These are phyloP conservation scores for Bathelium albidoporum DNA, from an alignment of 495 filamentous ascomycete species.

Conservation along the genomic window DNA sequence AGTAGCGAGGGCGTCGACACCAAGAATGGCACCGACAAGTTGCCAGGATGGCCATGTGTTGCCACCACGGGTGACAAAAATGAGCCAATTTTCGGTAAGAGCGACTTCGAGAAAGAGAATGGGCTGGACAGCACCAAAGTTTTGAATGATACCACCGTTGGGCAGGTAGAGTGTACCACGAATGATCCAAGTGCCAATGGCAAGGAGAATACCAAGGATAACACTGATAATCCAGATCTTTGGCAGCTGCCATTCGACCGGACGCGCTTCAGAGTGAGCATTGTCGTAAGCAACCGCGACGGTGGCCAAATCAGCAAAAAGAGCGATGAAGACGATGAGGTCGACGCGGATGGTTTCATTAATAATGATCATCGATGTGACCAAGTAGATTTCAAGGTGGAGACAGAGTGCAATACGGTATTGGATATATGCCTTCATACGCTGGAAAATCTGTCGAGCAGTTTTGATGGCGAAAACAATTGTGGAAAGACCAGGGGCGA, in stretches of 20 bases:
- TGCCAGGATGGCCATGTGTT: conserved; percentile 65
- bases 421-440: conserved; percentile 74
- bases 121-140: conserved; percentile 60
- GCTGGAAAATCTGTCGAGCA: conserved; percentile 70
- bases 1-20: conserved; percentile 59
- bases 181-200: conserved; percentile 58
- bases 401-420: conserved; percentile 72
- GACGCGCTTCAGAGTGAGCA: conserved; percentile 59
- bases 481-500: conserved; percentile 64
- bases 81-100: conserved; percentile 69
- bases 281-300: conserved; percentile 71
- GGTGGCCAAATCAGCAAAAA: conserved; percentile 69
- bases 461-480: conserved; percentile 72
- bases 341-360: conserved; percentile 57
- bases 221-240: conserved; percentile 72
- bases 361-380: conserved; percentile 69
- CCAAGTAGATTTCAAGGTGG: conserved; percentile 68
- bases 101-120: conserved; percentile 67
- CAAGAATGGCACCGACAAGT: conserved; percentile 58
- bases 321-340: conserved; percentile 65
- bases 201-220: conserved; percentile 55
- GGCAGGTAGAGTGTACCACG: conserved; percentile 55
- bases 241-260: conserved; percentile 67
- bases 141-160: conserved; percentile 63
- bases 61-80: conserved; percentile 67